phyloP scores from a whole-genome alignment of 768 basidiomycete genomes.

The Psilocybe subaeruginosa region DNA sequence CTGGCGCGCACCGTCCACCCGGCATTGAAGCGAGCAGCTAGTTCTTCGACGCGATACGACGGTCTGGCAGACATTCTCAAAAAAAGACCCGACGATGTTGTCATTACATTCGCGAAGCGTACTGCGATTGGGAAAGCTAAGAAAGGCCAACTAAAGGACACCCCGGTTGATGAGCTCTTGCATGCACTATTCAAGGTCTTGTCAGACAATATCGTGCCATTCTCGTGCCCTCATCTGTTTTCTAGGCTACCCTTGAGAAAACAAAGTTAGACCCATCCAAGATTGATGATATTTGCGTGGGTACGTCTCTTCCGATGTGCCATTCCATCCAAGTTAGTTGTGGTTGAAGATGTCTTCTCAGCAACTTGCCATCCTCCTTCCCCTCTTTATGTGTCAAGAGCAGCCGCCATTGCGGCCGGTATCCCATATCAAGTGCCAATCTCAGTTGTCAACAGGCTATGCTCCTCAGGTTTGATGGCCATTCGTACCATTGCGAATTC shows the following conservation, averaged over 20 bases:
- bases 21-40: constrained; percentile 39
- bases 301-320: constrained; percentile 38
- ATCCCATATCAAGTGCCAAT: constrained; percentile 88
- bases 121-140: constrained; percentile 87
- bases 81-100: constrained; percentile 82
- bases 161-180: constrained; percentile 85
- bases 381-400: constrained; percentile 80
- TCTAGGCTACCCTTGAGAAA: constrained; percentile 66
- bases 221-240: constrained; percentile 1
- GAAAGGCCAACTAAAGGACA: constrained; percentile 93
- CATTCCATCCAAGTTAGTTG: not conserved
- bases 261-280: constrained; percentile 69
- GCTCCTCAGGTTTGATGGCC: constrained; percentile 94
- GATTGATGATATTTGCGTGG: constrained; percentile 86
- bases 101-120: constrained; percentile 87
- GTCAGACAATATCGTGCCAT: constrained; percentile 3
- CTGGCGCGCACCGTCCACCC: constrained; percentile 20
- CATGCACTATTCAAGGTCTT: constrained; percentile 77
- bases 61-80: constrained; percentile 60
- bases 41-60: constrained; percentile 38
- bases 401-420: constrained; percentile 86
- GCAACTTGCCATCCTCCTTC: constrained; percentile 86
- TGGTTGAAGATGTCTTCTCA: constrained; percentile 26
- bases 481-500: constrained; percentile 88
- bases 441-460: constrained; percentile 90